phyloP scores from a whole-genome alignment of 2,329 filamentous ascomycete species.

The Helotiales sp. region DNA sequence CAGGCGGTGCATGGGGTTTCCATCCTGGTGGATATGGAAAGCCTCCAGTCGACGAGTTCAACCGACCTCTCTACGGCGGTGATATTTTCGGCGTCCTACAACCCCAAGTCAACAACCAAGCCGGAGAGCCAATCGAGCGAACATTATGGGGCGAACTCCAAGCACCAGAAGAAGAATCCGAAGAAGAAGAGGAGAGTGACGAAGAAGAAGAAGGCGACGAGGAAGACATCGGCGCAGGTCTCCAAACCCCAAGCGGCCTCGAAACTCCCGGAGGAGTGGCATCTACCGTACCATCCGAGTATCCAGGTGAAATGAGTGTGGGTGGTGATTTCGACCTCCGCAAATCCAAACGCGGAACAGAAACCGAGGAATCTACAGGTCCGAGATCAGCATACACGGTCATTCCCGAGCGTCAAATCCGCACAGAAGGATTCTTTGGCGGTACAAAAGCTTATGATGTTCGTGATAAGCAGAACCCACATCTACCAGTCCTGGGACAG shows the following conservation, averaged over 20 bases:
- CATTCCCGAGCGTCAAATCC: constrained; percentile 82
- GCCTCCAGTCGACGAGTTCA: constrained; percentile 90
- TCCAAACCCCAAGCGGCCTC: constrained; percentile 73
- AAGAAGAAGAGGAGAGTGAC: constrained; percentile 67
- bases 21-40: constrained; percentile 95
- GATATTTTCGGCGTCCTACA: constrained; percentile 86
- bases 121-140: constrained; percentile 81
- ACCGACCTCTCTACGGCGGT: constrained; percentile 86
- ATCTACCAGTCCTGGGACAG: constrained; percentile 73
- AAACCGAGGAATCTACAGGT: constrained; percentile 77
- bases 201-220: constrained; percentile 68
- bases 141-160: constrained; percentile 92
- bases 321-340: constrained; percentile 88
- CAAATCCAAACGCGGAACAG: constrained; percentile 80
- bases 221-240: constrained; percentile 62
- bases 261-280: constrained; percentile 81
- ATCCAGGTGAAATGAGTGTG: constrained; percentile 72
- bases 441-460: constrained; percentile 93
- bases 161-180: constrained; percentile 73
- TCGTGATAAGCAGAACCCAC: constrained; percentile 53
- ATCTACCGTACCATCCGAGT: constrained; percentile 80
- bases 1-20: constrained; percentile 91
- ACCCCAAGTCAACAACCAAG: constrained; percentile 58
- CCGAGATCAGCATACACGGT: constrained; percentile 86
- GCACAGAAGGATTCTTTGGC: constrained; percentile 91